phyloP scores from a whole-genome alignment of 192 early-diverging fungal species.

The Diversispora epigaea region DNA sequence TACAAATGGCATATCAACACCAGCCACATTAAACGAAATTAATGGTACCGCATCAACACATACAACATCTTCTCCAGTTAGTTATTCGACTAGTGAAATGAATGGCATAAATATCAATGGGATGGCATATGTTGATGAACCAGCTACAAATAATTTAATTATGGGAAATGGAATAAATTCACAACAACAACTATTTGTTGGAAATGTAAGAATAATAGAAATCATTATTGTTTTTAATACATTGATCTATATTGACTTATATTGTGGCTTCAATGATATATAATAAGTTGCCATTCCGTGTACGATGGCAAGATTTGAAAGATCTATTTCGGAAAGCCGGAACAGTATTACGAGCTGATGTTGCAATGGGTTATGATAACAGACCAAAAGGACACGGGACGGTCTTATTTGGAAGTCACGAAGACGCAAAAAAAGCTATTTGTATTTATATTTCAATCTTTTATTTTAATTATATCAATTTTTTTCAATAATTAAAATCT shows the following conservation, averaged over 20 bases:
- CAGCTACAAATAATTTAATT: background rate
- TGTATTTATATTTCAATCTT: conserved; percentile 35
- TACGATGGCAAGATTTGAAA: conserved; percentile 77
- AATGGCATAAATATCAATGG: conserved; percentile 20
- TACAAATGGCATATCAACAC: conserved; percentile 1
- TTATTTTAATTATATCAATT: background rate
- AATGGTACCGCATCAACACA: conserved; percentile 11
- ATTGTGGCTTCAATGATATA: too few species aligned
- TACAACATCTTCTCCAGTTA: conserved; percentile 10
- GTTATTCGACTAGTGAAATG: conserved; percentile 10
- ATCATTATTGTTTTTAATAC: background rate
- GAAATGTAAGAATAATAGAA: conserved; percentile 55
- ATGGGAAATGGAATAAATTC: conserved; percentile 1
- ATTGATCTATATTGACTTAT: background rate
- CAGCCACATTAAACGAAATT: conserved; percentile 8
- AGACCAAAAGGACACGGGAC: conserved; percentile 74
- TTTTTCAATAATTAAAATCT: background rate
- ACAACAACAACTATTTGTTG: conserved; percentile 62
- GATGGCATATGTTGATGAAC: conserved; percentile 9
- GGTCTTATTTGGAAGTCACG: conserved; percentile 62
- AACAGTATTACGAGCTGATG: conserved; percentile 64
- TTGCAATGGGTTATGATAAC: conserved; percentile 54
- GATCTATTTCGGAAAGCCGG: conserved; percentile 71
- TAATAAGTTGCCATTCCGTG: conserved; percentile 63
- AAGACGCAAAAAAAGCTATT: conserved; percentile 71